Percentiles rank a stretch among this genome's conserved stretches.
Conservation (phyloP, 1,139 yeast species). For the Protomyces inundatus region DNA sequence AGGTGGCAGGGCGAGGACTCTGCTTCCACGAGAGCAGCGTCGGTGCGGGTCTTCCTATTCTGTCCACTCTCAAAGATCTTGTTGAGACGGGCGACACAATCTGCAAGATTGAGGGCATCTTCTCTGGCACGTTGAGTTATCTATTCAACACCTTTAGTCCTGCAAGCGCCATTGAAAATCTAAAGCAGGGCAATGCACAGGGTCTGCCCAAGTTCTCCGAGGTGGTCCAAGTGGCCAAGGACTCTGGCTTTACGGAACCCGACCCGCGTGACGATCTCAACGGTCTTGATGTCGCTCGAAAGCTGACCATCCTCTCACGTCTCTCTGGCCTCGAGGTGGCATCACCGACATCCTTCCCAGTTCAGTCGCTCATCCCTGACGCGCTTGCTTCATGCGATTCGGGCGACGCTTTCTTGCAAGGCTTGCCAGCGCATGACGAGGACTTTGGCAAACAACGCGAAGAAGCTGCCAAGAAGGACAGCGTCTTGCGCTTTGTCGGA, state of each 20-base stretch:
- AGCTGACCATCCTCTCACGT: conserved; percentile 91
- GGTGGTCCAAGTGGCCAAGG: conserved; percentile 79
- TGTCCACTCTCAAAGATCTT: conserved; percentile 81
- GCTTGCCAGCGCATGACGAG: conserved; percentile 74
- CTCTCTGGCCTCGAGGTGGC: conserved; percentile 78
- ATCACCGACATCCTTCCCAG: conserved; percentile 94
- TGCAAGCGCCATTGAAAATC: conserved; percentile 46
- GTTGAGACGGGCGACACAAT: conserved; percentile 88
- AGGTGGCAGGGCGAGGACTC: conserved; percentile 40
- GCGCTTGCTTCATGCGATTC: conserved; percentile 62
- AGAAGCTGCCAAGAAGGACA: conserved; percentile 73
- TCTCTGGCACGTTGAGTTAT: conserved; percentile 94
- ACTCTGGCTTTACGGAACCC: conserved; percentile 95
- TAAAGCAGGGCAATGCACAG: neutral
- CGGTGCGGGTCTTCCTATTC: conserved; percentile 95
- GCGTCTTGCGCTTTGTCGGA: conserved; percentile 91
- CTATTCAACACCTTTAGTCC: conserved; percentile 87
- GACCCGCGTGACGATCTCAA: conserved; percentile 98
- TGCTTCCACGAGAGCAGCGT: conserved; percentile 99
- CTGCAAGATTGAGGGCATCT: conserved; percentile 86
- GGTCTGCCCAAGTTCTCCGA: conserved; percentile 62
- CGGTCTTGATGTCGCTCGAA: conserved; percentile 97
- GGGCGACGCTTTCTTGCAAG: conserved; percentile 51
- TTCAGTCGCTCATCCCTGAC: conserved; percentile 84
- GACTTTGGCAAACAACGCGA: conserved; percentile 72